Evolutionary conservation across 1,284 basidiomycete genomes (phyloP), one percentile per base, ranked within the genome.

Genomic region (Malassezia slooffiae): DNA sequence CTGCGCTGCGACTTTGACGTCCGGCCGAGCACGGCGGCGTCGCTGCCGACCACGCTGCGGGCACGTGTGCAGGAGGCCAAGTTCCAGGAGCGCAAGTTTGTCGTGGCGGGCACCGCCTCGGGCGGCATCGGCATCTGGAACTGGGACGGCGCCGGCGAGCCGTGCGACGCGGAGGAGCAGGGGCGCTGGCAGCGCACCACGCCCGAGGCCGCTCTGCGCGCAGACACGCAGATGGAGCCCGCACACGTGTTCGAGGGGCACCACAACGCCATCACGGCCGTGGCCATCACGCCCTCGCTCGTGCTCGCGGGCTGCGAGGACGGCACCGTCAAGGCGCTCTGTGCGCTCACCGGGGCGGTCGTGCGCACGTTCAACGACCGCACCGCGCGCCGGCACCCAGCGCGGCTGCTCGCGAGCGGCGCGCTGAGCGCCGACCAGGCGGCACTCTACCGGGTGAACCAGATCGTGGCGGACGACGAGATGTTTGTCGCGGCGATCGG

Each of bases 281-380:
- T 67, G 16, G 62, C 58, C 20, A 15, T 59, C 7, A 55, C 57
- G n/a, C 53, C 52, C 6, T 34, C 52, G 38, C 46, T 51, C 38
- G 47, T 57, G 32, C 38, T 56, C 41, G 38, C 49, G 28, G 69
- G 51, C 20, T 67, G 64, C 12, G 73, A 76, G 1, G 72, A 75
- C 7, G 85, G 86, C 3, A 73, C 73, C 3, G 75, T 81, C 15
- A 74, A 73, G 16, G 74, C 81, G 10, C 83, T 79, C 71, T 81
- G 86, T 55, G 75, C 77, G 1, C 72, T 86, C 41, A 80, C 79
- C 0, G 75, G 64, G n/a, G 43, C 52, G 21, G 39, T 62, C 6
- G 45, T 67, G 22, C 60, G 62, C 13, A 58, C 55, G 3, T 63
- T 67, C 48, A 65, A 64, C 39, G 65, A 69, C 34, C 58, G 64